phyloP scores from a whole-genome alignment of 257 asterid species.

The Przewalskia tangutica region DNA sequence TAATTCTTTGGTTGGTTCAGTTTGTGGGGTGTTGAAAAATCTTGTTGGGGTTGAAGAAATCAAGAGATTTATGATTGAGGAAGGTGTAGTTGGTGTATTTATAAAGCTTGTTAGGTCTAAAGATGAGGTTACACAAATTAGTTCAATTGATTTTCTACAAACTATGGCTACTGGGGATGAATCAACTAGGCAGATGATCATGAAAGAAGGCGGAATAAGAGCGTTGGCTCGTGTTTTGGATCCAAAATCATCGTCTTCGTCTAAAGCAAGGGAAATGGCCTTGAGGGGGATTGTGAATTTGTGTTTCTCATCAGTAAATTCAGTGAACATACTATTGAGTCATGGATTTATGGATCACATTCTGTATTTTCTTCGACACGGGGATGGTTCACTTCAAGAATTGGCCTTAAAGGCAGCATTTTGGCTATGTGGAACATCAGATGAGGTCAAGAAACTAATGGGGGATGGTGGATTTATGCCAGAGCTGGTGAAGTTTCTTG shows the following conservation, averaged over 20 bases:
- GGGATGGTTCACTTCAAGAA: slow-evolving; percentile 65
- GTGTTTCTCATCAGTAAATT: slow-evolving; percentile 33
- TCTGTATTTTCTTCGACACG: slow-evolving; percentile 45
- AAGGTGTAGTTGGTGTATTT: slow-evolving; percentile 48
- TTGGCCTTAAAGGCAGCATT: slow-evolving; percentile 66
- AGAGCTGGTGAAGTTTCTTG: slow-evolving; percentile 56
- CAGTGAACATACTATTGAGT: slow-evolving; percentile 26
- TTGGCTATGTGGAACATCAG: slow-evolving; percentile 75
- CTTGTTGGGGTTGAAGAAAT: slow-evolving; percentile 79
- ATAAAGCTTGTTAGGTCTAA: slow-evolving; percentile 41
- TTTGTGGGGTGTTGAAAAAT: slow-evolving; percentile 81
- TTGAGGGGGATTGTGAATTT: slow-evolving; percentile 55
- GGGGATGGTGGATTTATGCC: slow-evolving; percentile 91
- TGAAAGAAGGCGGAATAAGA: slow-evolving; percentile 59
- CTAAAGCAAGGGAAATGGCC: slow-evolving; percentile 69
- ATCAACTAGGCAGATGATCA: slow-evolving; percentile 29
- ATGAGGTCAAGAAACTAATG: slow-evolving; percentile 73
- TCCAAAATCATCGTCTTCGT: slow-evolving; percentile 40
- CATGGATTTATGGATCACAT: slow-evolving; percentile 57
- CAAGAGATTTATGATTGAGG: slow-evolving; percentile 79
- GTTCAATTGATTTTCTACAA: slow-evolving; percentile 62
- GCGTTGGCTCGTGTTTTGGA: slow-evolving; percentile 51
- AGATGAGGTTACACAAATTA: slow-evolving; percentile 45
- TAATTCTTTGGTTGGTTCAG: slow-evolving; percentile 27
- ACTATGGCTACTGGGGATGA: slow-evolving; percentile 69